Evolutionary conservation across 345 rosid genomes (phyloP).

Genomic region (Populus davidiana): DNA sequence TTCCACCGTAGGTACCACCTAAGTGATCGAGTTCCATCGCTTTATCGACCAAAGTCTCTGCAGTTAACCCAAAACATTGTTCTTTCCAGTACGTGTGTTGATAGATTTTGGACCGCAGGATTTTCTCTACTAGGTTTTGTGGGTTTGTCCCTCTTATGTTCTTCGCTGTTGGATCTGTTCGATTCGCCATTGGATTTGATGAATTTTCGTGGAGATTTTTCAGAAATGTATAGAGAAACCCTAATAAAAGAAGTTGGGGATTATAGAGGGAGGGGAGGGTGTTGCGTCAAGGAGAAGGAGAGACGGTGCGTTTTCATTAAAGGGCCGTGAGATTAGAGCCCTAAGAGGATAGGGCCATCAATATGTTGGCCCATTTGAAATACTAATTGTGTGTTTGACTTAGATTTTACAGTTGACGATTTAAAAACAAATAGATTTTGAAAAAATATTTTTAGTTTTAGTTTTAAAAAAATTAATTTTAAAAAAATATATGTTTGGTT

Average conservation of each 20-base stretch:
- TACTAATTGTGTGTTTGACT: too few relatives aligned
- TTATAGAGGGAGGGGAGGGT: not conserved
- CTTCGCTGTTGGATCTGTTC: conserved; percentile 87
- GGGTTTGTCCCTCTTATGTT: conserved; percentile 85
- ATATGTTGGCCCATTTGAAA: not conserved
- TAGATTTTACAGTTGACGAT: too few relatives aligned
- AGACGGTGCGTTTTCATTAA: not conserved
- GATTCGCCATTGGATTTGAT: conserved; percentile 55
- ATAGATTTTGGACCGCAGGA: conserved; percentile 68
- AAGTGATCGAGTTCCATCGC: conserved; percentile 91
- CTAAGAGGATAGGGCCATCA: not conserved
- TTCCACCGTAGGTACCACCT: conserved; percentile 88
- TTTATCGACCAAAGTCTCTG: conserved; percentile 86
- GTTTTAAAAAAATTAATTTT: too few relatives aligned
- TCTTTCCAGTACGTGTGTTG: conserved; percentile 90
- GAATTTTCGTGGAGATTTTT: not conserved
- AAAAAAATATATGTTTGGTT: too few relatives aligned
- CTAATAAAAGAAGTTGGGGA: not conserved
- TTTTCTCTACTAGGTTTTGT: conserved; percentile 83
- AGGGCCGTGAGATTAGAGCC: not conserved
- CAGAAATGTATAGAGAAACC: not conserved
- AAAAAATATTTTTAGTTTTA: too few relatives aligned
- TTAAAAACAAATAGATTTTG: too few relatives aligned
- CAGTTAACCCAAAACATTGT: conserved; percentile 85
- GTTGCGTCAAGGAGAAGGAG: not conserved